Conservation (phyloP, 306 rosid genomes). For the Albizia julibrissin region DNA sequence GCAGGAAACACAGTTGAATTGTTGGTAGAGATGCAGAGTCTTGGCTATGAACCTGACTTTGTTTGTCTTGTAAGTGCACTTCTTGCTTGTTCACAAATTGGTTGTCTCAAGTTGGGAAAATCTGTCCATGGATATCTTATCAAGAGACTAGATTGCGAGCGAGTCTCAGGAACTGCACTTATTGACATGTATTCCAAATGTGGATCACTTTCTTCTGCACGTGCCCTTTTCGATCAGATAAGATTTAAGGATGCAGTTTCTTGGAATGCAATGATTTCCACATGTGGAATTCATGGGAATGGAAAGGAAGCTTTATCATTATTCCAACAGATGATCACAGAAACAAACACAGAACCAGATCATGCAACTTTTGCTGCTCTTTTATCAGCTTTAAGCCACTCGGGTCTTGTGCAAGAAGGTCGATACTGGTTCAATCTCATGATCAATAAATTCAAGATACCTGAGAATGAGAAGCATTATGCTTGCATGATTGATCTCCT, state of each 20-base stretch:
- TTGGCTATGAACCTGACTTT: conserved; percentile 39
- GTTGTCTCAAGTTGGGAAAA: conserved; percentile 46
- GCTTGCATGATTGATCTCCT: conserved; percentile 54
- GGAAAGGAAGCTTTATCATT: conserved; percentile 53
- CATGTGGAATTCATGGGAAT: conserved; percentile 50
- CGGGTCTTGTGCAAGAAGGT: conserved; percentile 54
- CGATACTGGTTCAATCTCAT: conserved; percentile 42
- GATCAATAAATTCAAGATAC: conserved; percentile 39
- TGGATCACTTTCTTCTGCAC: conserved; percentile 44
- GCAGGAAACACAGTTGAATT: conserved; percentile 39
- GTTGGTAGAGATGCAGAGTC: conserved; percentile 43
- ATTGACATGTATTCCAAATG: conserved; percentile 58
- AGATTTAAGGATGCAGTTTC: conserved; percentile 41
- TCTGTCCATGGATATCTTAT: conserved; percentile 43
- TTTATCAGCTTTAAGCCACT: conserved; percentile 54
- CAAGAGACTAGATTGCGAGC: conserved; percentile 36
- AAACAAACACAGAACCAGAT: conserved; percentile 42
- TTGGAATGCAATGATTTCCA: conserved; percentile 53
- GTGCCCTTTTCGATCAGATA: conserved; percentile 39
- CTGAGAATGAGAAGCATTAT: conserved; percentile 49
- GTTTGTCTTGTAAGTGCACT: conserved; percentile 46
- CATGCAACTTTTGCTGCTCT: conserved; percentile 56
- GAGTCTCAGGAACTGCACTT: conserved; percentile 46
- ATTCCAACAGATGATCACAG: conserved; percentile 37
- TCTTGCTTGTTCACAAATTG: conserved; percentile 47